A percentile compares a stretch with the other conserved stretches of the same genome.
These are phyloP conservation scores for Aspergillus heteromorphus DNA, from an alignment of 495 filamentous ascomycete genomes.

Conservation along the genomic window DNA sequence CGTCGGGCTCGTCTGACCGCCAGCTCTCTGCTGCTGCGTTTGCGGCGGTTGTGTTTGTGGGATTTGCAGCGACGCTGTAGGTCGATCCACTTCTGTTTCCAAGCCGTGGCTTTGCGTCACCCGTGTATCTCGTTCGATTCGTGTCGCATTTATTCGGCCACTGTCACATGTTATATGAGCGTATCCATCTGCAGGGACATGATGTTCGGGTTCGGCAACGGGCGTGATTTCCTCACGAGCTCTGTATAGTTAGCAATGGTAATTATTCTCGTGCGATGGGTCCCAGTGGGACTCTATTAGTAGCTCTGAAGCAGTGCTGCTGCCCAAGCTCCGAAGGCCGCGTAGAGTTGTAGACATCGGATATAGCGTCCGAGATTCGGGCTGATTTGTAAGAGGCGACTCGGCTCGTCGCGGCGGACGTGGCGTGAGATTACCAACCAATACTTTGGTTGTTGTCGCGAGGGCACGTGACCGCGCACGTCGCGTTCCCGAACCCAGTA, in stretches of 20 bases:
- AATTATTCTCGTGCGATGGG: too few relatives aligned
- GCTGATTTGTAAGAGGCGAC: not conserved
- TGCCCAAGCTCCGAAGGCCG: too few relatives aligned
- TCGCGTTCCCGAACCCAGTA: not conserved
- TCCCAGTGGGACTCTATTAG: too few relatives aligned
- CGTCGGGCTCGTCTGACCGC: slow-evolving; percentile 22
- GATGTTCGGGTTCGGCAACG: not conserved
- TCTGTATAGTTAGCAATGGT: too few relatives aligned
- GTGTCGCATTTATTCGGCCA: slow-evolving; percentile 1
- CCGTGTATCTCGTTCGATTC: slow-evolving; percentile 9
- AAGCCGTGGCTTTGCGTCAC: not conserved
- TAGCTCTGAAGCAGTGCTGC: too few relatives aligned
- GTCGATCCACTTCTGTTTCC: not conserved
- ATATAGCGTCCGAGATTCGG: too few relatives aligned
- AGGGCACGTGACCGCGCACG: not conserved
- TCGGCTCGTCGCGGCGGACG: not conserved
- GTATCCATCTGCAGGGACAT: not conserved
- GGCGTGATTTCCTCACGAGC: too few relatives aligned
- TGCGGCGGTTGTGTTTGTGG: slow-evolving; percentile 35
- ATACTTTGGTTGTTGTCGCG: not conserved
- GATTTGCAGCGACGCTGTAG: slow-evolving; percentile 36
- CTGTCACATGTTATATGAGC: slow-evolving; percentile 1
- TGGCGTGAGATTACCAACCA: not conserved
- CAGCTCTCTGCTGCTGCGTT: slow-evolving; percentile 33
- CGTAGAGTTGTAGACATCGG: too few relatives aligned